phyloP scores from a whole-genome alignment of 2,329 filamentous ascomycete species.

The Paecilomyces sp. region DNA sequence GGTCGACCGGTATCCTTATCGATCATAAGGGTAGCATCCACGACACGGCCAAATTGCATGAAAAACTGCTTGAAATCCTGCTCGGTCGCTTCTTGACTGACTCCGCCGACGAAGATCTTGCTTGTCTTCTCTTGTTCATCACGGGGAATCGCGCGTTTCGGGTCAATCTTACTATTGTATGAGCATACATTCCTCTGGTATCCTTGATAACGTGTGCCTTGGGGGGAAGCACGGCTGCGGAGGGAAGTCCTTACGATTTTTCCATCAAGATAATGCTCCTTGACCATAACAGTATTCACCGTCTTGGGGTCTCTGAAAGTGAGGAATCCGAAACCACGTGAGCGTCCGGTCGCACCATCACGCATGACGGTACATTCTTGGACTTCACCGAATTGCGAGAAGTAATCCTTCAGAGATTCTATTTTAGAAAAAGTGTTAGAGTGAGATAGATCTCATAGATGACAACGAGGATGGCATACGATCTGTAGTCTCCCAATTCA shows the following conservation, averaged over 20 bases:
- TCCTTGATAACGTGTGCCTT: background rate
- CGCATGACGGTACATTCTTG: conserved; percentile 99
- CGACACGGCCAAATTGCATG: conserved; percentile 88
- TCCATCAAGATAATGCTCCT: conserved; percentile 95
- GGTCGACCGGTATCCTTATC: conserved; percentile 98
- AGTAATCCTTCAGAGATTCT: conserved; percentile 97
- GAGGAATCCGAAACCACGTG: conserved; percentile 92
- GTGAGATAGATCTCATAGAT: conserved; percentile 1
- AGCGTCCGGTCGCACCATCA: conserved; percentile 86
- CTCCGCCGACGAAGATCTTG: conserved; percentile 97
- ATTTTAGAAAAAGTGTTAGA: conserved; percentile 18
- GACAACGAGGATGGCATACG: conserved; percentile 54
- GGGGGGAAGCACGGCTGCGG: conserved; percentile 3
- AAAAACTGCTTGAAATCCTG: conserved; percentile 96
- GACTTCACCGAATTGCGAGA: conserved; percentile 95
- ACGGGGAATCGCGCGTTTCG: conserved; percentile 91
- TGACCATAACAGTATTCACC: conserved; percentile 99
- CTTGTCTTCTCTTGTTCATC: conserved; percentile 98
- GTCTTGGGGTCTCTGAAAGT: conserved; percentile 98
- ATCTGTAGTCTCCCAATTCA: conserved; percentile 99
- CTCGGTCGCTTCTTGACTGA: conserved; percentile 94
- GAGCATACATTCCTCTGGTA: conserved; percentile 11
- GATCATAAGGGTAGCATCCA: conserved; percentile 99
- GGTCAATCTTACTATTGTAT: conserved; percentile 67
- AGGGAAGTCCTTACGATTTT: conserved; percentile 71